phyloP scores from a whole-genome alignment of 352 stramenopile species.

The Phytophthora hibernalis region DNA sequence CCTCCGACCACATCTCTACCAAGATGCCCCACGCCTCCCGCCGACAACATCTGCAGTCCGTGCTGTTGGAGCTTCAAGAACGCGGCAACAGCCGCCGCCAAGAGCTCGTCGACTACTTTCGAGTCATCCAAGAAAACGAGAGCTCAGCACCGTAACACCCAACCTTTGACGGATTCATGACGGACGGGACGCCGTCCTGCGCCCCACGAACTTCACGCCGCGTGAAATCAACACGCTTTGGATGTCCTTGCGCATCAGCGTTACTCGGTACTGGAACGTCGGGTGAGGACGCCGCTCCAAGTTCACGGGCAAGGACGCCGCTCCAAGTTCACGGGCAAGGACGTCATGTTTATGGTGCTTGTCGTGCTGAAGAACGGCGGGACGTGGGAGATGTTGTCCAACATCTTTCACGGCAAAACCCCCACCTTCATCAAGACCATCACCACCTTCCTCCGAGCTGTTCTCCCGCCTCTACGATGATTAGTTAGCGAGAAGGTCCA shows the following conservation, averaged over 20 bases:
- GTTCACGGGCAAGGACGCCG: neutral
- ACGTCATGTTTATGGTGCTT: too few relatives aligned
- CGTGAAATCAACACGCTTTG: slow-evolving; percentile 2
- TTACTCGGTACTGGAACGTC: neutral
- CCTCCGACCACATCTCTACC: neutral
- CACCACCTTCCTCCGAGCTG: neutral
- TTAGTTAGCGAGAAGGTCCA: neutral
- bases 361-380: too few relatives aligned
- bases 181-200: neutral
- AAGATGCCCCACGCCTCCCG: neutral
- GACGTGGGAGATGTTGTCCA: too few relatives aligned
- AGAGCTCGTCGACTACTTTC: neutral
- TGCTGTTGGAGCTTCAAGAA: too few relatives aligned
- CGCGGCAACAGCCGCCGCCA: neutral
- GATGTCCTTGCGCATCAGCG: neutral
- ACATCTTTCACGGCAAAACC: neutral
- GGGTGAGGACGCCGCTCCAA: neutral
- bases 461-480: neutral
- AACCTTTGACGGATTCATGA: neutral
- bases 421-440: slow-evolving; percentile 4
- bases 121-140: neutral
- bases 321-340: too few relatives aligned
- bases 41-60: neutral
- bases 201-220: slow-evolving; percentile 1
- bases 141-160: neutral